A percentile compares a stretch with the other conserved stretches of the same genome.
Conservation (phyloP, 116 monocot species). For the Iris pallida region DNA sequence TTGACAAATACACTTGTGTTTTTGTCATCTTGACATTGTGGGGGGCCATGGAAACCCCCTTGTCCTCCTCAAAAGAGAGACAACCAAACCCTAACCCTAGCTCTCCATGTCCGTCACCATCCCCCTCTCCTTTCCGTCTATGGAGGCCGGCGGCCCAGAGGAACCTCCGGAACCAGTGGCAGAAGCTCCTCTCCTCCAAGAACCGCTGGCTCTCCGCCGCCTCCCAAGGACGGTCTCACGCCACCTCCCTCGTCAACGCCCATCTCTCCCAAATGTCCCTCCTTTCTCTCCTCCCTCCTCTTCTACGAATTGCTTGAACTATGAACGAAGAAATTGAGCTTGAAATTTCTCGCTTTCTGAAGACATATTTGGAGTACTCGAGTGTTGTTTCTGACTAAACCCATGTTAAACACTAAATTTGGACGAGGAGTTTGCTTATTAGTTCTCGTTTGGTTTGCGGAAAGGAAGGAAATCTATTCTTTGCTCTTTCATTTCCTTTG, state of each 20-base stretch:
- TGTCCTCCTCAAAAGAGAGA: not conserved
- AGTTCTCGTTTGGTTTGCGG: too few species aligned
- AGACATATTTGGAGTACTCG: too few species aligned
- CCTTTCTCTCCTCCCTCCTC: not conserved
- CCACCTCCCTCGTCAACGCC: slow-evolving; percentile 66
- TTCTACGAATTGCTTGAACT: too few species aligned
- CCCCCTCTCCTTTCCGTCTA: slow-evolving; percentile 34
- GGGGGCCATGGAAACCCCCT: not conserved
- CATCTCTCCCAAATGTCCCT: slow-evolving; percentile 43
- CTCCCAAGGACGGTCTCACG: slow-evolving; percentile 45
- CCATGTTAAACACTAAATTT: too few species aligned
- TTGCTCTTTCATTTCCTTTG: too few species aligned
- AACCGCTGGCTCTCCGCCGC: slow-evolving; percentile 39
- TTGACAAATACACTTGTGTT: too few species aligned
- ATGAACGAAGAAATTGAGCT: too few species aligned
- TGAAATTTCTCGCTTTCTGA: too few species aligned
- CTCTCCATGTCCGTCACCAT: slow-evolving; percentile 16
- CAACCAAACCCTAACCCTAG: slow-evolving; percentile 4
- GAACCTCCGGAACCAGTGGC: slow-evolving; percentile 84
- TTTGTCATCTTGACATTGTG: too few species aligned
- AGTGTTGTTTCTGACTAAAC: too few species aligned
- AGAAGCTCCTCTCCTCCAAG: slow-evolving; percentile 35
- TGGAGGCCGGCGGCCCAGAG: slow-evolving; percentile 80
- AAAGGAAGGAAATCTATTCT: too few species aligned
- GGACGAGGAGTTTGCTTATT: too few species aligned